Evolutionary conservation across 2,329 filamentous ascomycete genomes (phyloP), one percentile per base, ranked within the genome.

Genomic region (Phyllosticta paracitricarpa): DNA sequence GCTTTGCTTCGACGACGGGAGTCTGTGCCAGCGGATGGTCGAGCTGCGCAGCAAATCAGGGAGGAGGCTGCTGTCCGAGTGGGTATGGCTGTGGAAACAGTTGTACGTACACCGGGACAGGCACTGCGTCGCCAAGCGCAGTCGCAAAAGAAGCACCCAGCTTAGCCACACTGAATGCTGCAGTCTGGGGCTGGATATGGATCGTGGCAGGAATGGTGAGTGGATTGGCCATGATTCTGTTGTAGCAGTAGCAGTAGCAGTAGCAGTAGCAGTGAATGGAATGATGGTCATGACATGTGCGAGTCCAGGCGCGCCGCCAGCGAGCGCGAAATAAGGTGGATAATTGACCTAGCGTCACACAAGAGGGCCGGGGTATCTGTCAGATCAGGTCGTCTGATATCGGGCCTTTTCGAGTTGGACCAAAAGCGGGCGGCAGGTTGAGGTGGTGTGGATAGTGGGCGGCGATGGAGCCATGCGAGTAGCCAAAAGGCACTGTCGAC

Each of bases 61-160:
- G 87, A 0, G 85, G 91, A 0, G 91, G 91, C 6, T 97, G 93
- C 72, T 97, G 93, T 78, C 91, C 91, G 0, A 81, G 75, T 52
- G 89, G 89, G 1, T 96, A 87, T 72, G 74, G 73, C 3, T 96
- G 91, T 73, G 91, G 89, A 0, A 64, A 60, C 62, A 71, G 71
- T 3, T 74, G 68, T 58, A 66, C 67, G 22, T 73, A 71, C 57
- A 73, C 72, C 4, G 71, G 72, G 3, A 72, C 71, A 9, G 67
- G 67, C 8, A 67, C 66, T 0, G 61, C 53, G 25, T 59, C 61
- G 53, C 40, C 61, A 0, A 66, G 67, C 25, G 68, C 72, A 0
- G 59, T 66, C 19, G 65, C 63, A 4, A 79, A 79, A 64, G 68
- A 71, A 54, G 67, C 73, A 12, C 74, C 75, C 2, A 78, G 71